phyloP scores from a whole-genome alignment of 768 basidiomycete species.

The Amanita molliuscula region DNA sequence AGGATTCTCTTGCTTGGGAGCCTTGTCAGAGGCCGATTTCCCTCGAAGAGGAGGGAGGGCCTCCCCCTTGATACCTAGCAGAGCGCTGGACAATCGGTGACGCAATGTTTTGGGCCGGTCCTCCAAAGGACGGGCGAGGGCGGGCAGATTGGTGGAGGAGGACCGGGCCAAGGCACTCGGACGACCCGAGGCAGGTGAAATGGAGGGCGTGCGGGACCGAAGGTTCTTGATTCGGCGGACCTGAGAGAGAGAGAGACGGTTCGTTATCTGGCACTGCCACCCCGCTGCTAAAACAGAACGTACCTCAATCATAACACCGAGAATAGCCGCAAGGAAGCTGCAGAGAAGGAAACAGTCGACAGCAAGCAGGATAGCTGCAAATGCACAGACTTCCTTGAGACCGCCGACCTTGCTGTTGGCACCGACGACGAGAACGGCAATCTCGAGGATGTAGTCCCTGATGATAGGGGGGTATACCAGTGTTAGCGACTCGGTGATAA shows the following conservation, averaged over 20 bases:
- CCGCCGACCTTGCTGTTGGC: slow-evolving; percentile 83
- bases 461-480: slow-evolving; percentile 77
- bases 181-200: slow-evolving; percentile 17
- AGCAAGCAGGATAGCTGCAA: slow-evolving; percentile 80
- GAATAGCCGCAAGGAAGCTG: slow-evolving; percentile 81
- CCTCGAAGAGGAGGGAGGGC: slow-evolving; percentile 21
- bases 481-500: slow-evolving; percentile 77
- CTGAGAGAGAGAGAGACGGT: slow-evolving; percentile 20
- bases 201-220: slow-evolving; percentile 29
- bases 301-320: slow-evolving; percentile 96
- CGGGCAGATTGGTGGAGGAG: slow-evolving; percentile 13
- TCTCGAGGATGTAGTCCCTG: slow-evolving; percentile 88
- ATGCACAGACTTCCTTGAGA: slow-evolving; percentile 86
- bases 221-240: slow-evolving; percentile 64
- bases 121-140: neutral
- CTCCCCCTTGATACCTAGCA: slow-evolving; percentile 29
- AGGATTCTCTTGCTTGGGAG: slow-evolving; percentile 61
- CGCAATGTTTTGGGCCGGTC: slow-evolving; percentile 17
- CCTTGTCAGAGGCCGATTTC: slow-evolving; percentile 10
- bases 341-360: slow-evolving; percentile 85
- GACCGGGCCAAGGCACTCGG: slow-evolving; percentile 23
- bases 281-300: slow-evolving; percentile 10
- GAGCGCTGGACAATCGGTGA: slow-evolving; percentile 17
- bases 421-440: slow-evolving; percentile 81
- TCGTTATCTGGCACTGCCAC: slow-evolving; percentile 1